Conservation (phyloP, 345 rosid genomes). For the Trapa bicornis region DNA sequence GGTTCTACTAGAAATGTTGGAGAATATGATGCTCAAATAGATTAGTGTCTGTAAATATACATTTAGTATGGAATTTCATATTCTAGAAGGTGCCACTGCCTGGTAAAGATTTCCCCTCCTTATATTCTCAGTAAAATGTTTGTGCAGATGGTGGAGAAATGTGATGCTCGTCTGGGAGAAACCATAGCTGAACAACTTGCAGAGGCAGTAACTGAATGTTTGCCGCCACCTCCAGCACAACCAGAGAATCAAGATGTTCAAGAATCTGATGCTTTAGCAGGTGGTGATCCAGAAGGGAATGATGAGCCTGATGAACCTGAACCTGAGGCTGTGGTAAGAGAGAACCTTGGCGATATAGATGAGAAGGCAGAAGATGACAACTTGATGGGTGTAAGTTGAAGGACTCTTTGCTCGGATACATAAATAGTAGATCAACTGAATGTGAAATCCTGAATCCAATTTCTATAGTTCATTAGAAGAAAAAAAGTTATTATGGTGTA, state of each 20-base stretch:
- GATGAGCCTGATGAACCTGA: constrained; percentile 1
- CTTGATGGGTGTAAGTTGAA: neutral
- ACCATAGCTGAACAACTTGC: constrained; percentile 20
- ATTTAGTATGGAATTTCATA: neutral
- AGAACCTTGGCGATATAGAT: neutral
- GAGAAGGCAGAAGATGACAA: neutral
- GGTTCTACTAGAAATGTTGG: no score
- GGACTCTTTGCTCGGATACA: neutral
- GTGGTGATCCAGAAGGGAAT: neutral
- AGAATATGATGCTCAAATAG: neutral
- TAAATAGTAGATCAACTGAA: neutral
- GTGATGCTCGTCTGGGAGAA: constrained; percentile 19
- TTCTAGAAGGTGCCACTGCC: neutral
- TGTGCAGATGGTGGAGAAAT: constrained; percentile 25
- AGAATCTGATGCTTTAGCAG: constrained; percentile 2
- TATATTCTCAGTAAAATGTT: neutral
- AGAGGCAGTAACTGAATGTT: constrained; percentile 13
- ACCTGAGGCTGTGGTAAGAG: neutral
- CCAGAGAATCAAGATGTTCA: constrained; percentile 6
- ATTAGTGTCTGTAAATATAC: neutral
- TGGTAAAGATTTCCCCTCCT: neutral
- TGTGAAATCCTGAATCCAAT: neutral
- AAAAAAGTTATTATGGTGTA: neutral
- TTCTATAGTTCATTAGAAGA: neutral
- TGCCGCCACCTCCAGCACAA: constrained; percentile 15